These are phyloP conservation scores for Punica granatum DNA, from an alignment of 345 rosid genomes.

Conservation along the genomic window DNA sequence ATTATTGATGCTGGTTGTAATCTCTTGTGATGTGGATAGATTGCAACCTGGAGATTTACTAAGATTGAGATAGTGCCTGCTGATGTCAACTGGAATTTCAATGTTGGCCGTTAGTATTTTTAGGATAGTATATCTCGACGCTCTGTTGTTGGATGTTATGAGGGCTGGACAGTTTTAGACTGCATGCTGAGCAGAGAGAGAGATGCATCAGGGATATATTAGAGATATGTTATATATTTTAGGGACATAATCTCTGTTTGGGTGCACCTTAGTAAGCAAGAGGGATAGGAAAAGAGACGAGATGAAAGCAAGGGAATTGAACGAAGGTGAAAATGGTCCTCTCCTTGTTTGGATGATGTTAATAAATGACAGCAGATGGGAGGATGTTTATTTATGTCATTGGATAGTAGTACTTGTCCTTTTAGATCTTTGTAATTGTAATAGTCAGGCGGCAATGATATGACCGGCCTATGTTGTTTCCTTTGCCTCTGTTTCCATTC, in stretches of 20 bases:
- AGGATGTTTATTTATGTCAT: background rate
- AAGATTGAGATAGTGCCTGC: background rate
- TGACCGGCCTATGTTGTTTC: too few relatives aligned
- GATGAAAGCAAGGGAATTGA: background rate
- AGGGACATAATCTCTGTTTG: background rate
- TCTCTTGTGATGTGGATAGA: too few relatives aligned
- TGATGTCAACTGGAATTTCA: background rate
- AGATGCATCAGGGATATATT: background rate
- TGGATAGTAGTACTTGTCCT: too few relatives aligned
- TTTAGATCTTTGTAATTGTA: too few relatives aligned
- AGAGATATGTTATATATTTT: background rate
- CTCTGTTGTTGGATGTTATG: background rate
- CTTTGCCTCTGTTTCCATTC: background rate
- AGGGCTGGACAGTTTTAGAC: background rate
- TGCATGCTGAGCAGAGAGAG: background rate
- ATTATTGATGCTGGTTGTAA: too few relatives aligned
- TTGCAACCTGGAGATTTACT: background rate
- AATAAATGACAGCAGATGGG: background rate
- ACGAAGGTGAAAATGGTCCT: background rate
- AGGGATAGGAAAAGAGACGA: background rate
- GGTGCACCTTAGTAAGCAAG: background rate
- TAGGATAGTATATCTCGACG: too few relatives aligned
- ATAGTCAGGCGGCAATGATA: too few relatives aligned
- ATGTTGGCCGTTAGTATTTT: too few relatives aligned
- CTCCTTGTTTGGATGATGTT: background rate